These are phyloP conservation scores for Cercis canadensis DNA, from an alignment of 306 rosid genomes.

Conservation along the genomic window DNA sequence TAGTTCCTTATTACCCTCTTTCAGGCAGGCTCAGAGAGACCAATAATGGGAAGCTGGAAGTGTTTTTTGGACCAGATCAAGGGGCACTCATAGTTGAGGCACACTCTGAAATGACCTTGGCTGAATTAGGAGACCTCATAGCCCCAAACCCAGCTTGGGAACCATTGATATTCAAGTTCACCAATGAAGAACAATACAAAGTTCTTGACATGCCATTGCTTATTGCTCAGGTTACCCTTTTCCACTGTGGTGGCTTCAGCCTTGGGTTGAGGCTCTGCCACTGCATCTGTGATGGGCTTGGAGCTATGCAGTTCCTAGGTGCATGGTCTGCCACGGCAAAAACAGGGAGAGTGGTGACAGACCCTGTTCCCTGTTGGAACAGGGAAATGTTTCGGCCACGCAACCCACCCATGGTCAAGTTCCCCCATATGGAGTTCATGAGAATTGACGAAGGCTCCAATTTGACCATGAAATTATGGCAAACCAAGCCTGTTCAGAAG, in stretches of 20 bases:
- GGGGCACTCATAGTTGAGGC: constrained; percentile 89
- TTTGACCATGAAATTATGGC: constrained; percentile 64
- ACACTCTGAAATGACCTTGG: constrained; percentile 50
- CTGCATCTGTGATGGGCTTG: constrained; percentile 90
- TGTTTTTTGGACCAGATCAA: constrained; percentile 68
- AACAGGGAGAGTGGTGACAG: constrained; percentile 49
- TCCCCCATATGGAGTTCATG: constrained; percentile 84
- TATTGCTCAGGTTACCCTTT: constrained; percentile 78
- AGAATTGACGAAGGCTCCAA: constrained; percentile 78
- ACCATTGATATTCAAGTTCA: constrained; percentile 78
- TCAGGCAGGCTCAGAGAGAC: constrained; percentile 83
- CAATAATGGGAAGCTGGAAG: constrained; percentile 75
- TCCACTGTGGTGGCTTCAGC: constrained; percentile 86
- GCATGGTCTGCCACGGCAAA: constrained; percentile 87
- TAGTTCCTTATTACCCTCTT: constrained; percentile 90
- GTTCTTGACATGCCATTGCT: constrained; percentile 91
- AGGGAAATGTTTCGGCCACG: constrained; percentile 71
- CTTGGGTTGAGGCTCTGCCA: constrained; percentile 95
- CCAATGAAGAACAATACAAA: constrained; percentile 77
- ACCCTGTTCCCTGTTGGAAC: constrained; percentile 79
- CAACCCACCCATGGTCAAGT: constrained; percentile 63
- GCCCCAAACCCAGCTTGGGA: constrained; percentile 95
- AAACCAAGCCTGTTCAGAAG: constrained; percentile 70
- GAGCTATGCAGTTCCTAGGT: constrained; percentile 86
- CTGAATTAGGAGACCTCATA: constrained; percentile 64